Evolutionary conservation across 257 asterid species (phyloP), one percentile per base, ranked within the genome.

Genomic region (Coffea eugenioides): DNA sequence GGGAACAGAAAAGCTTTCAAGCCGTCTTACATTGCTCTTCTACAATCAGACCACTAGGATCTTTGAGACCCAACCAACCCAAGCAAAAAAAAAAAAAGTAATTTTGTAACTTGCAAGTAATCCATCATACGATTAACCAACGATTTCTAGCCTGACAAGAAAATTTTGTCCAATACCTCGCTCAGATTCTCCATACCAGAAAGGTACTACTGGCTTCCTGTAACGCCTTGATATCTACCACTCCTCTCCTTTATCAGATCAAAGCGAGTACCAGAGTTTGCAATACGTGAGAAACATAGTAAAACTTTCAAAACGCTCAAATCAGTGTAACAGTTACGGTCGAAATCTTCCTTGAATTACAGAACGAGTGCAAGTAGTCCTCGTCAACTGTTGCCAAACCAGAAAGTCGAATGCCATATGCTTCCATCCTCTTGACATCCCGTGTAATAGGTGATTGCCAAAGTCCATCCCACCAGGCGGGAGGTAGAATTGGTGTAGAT

Each of bases 391-490:
- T 91, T 57, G 98, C 97, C 69, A 92, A 82, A 46, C 93, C 94
- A 5, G 97, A 91, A 48, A 93, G 89, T 6, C 77, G 88, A 72
- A 95, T 70, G 78, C 99, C 99, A 73, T 91, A 93, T 11, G 91
- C 85, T 82, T 92, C 96, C 97, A 93, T 90, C 83, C 92, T 87
- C 71, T 48, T 89, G 34, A 85, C 59, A 48, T 95, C 98, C 3
- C 97, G 97, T 27, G 90, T 91, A 65, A 91, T 86, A n/a, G 99
- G 97, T 9, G 99, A 95, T 76, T 95, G 99, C 98, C 99, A 95
- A 41, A 95, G 90, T 23, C 97, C 97, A 76, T 93, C 99, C 98
- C 99, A 95, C 99, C 99, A 93, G 23, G 88, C 98, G 6, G 96
- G 96, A 66, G 99, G 95, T 59, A 95, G 97, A 75, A 95, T 57